Evolutionary conservation across 2,329 filamentous ascomycete species (phyloP).

Genomic region (Purpureocillium takamizusanense): DNA sequence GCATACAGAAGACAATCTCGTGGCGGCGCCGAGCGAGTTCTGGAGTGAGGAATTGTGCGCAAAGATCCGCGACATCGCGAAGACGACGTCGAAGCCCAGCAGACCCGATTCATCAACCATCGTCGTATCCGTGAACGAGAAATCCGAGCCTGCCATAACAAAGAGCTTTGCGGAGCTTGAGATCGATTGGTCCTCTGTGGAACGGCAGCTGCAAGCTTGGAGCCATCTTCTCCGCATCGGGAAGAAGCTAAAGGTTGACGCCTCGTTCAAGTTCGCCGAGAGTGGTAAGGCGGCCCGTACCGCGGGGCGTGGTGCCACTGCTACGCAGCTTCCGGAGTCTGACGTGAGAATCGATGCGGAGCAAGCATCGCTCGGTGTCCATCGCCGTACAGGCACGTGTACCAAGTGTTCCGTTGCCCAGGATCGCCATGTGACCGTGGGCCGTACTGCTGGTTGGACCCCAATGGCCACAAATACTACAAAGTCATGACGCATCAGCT

Average conservation of each 20-base stretch:
- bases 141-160: background rate
- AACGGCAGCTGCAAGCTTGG: background rate
- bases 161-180: background rate
- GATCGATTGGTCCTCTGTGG: background rate
- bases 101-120: too few species aligned
- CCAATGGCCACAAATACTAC: background rate
- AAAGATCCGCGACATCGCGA: too few species aligned
- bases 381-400: too few species aligned
- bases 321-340: too few species aligned
- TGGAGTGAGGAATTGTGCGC: too few species aligned
- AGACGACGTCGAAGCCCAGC: too few species aligned
- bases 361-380: too few species aligned
- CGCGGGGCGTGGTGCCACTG: background rate
- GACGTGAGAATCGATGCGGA: too few species aligned
- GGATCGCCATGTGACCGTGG: background rate
- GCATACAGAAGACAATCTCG: too few species aligned
- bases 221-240: background rate
- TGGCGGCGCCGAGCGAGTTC: too few species aligned
- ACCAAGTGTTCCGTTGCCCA: background rate
- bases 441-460: conserved; percentile 1
- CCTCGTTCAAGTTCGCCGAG: background rate
- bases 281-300: background rate
- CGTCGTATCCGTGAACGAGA: background rate
- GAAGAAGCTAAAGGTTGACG: conserved; percentile 1
- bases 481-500: conserved; percentile 1